phyloP scores from a whole-genome alignment of 2,329 filamentous ascomycete genomes.

The Pleoardoris graminearum region DNA sequence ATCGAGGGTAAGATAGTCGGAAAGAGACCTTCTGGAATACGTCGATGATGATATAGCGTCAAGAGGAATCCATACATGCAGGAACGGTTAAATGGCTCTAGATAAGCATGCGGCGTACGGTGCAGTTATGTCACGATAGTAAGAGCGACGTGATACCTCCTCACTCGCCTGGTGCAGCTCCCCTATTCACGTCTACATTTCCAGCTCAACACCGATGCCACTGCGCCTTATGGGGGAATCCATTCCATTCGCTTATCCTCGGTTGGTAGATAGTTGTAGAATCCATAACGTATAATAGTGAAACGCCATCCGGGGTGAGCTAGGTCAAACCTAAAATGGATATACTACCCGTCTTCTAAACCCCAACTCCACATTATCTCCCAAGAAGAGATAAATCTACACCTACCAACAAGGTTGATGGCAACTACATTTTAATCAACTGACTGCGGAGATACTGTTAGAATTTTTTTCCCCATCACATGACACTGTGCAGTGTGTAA shows the following conservation, averaged over 20 bases:
- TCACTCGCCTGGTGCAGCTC: neutral
- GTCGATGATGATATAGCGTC: neutral
- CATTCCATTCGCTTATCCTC: slow-evolving; percentile 7
- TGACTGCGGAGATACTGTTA: no score
- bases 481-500: no score
- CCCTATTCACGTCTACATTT: slow-evolving; percentile 2
- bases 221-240: slow-evolving; percentile 12
- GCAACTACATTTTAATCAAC: no score
- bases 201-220: slow-evolving; percentile 5
- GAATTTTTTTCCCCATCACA: no score
- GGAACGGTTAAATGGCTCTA: neutral
- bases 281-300: slow-evolving; percentile 10
- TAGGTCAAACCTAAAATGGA: slow-evolving; percentile 12
- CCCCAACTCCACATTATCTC: slow-evolving; percentile 9
- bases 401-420: no score
- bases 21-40: neutral
- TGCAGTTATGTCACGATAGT: neutral
- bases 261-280: neutral
- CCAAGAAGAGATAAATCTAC: neutral
- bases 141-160: slow-evolving; percentile 2
- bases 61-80: slow-evolving; percentile 4
- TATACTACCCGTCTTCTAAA: slow-evolving; percentile 13
- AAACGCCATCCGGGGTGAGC: slow-evolving; percentile 3
- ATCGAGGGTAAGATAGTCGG: neutral
- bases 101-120: neutral